Evolutionary conservation across 768 basidiomycete genomes (phyloP).

Genomic region (Gymnopilus dilepis): DNA sequence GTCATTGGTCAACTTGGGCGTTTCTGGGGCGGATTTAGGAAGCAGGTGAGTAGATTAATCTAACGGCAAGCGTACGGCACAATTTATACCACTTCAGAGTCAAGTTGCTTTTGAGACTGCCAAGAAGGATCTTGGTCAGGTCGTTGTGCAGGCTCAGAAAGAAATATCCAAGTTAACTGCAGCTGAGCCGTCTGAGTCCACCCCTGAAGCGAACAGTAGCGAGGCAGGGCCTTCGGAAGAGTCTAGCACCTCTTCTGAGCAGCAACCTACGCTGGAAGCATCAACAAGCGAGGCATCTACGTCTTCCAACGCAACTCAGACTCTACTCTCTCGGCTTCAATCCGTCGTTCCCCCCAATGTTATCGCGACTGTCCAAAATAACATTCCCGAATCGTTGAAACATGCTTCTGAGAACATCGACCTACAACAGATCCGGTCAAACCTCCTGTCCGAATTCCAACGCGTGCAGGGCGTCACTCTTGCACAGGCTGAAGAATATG

Average conservation of each 20-base stretch:
- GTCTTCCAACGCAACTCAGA: conserved; percentile 40
- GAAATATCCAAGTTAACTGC: conserved; percentile 67
- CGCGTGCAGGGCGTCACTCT: conserved; percentile 76
- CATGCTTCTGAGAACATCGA: conserved; percentile 69
- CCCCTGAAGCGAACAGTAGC: conserved; percentile 16
- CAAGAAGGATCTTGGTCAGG: conserved; percentile 72
- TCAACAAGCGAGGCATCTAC: conserved; percentile 16
- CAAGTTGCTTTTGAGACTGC: conserved; percentile 71
- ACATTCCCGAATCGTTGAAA: conserved; percentile 69
- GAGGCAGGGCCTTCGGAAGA: conserved; percentile 19
- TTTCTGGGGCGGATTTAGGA: conserved; percentile 91
- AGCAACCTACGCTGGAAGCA: conserved; percentile 7
- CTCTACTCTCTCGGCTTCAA: conserved; percentile 73
- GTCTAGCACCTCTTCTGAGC: conserved; percentile 20
- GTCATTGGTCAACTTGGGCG: conserved; percentile 86
- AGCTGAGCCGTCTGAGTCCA: conserved; percentile 26
- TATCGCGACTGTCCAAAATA: conserved; percentile 66
- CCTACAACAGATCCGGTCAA: conserved; percentile 67
- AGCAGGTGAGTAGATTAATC: conserved; percentile 64
- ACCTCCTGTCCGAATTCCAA: conserved; percentile 68
- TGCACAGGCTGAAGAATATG: conserved; percentile 85
- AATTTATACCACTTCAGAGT: conserved; percentile 50
- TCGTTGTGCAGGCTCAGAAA: conserved; percentile 80
- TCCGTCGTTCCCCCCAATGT: conserved; percentile 77
- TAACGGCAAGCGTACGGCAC: background rate